Conservation (phyloP, 2,329 filamentous ascomycete genomes). For the Aureobasidium pullulans region DNA sequence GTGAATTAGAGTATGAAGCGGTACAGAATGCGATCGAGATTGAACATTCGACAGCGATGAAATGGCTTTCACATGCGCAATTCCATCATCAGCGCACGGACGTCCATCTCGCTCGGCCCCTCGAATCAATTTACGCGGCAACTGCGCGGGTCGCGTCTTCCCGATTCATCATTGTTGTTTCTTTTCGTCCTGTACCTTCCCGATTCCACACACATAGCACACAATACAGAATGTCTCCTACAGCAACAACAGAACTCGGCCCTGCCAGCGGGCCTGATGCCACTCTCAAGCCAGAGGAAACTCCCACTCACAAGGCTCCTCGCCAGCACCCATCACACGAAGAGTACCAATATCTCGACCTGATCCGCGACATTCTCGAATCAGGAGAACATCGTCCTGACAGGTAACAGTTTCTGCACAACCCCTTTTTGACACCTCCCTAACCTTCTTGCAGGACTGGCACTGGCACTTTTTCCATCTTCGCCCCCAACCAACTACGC, state of each 20-base stretch:
- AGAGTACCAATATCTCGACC: constrained; percentile 87
- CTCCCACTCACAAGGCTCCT: constrained; percentile 19
- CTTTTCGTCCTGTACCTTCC: not conserved
- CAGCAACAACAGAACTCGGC: constrained; percentile 24
- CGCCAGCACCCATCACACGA: constrained; percentile 51
- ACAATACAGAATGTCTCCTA: constrained; percentile 22
- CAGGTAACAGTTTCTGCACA: constrained; percentile 43
- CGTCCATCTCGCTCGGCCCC: not conserved
- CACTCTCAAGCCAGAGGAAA: constrained; percentile 18
- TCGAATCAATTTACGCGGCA: constrained; percentile 1
- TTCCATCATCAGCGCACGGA: constrained; percentile 2
- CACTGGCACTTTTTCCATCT: constrained; percentile 84
- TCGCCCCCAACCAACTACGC: constrained; percentile 77
- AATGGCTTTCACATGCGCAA: constrained; percentile 9
- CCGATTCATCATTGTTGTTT: not conserved
- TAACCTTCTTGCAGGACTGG: constrained; percentile 57
- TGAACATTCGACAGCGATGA: not conserved
- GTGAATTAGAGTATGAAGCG: not conserved
- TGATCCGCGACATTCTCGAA: constrained; percentile 77
- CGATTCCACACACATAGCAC: not conserved
- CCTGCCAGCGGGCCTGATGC: constrained; percentile 23
- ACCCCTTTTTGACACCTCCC: not conserved
- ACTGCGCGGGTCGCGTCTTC: not conserved
- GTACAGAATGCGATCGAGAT: not conserved
- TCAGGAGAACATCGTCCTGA: constrained; percentile 85